Percentiles rank a stretch among this genome's conserved stretches.
These are phyloP conservation scores for Erodium chrysanthum DNA, from an alignment of 441 rosid species.

Conservation along the genomic window DNA sequence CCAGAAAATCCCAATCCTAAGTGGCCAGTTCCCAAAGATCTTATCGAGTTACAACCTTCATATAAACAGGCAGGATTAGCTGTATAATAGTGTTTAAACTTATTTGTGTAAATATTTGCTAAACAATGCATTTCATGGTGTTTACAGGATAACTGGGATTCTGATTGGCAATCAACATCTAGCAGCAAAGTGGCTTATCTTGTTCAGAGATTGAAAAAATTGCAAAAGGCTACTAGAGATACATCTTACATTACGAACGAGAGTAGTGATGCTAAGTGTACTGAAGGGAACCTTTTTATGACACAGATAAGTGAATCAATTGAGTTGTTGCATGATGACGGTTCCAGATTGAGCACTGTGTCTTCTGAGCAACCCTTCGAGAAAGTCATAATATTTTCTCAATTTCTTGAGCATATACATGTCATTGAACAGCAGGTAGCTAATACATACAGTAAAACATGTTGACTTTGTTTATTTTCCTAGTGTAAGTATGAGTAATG, in stretches of 20 bases:
- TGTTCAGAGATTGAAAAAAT: conserved; percentile 51
- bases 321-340: no score
- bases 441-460: conserved; percentile 10
- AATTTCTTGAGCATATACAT: conserved; percentile 90
- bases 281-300: no score
- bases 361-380: conserved; percentile 29
- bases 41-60: conserved; percentile 91
- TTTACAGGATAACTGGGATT: conserved; percentile 84
- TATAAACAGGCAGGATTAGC: conserved; percentile 61
- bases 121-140: conserved; percentile 14
- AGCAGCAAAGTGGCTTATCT: conserved; percentile 89
- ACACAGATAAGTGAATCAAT: no score
- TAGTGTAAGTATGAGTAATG: conserved; percentile 5
- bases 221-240: conserved; percentile 31
- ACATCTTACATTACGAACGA: no score
- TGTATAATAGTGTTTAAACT: not conserved
- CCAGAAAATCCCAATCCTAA: conserved; percentile 92
- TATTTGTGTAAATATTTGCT: not conserved
- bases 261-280: no score
- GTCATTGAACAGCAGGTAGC: conserved; percentile 87
- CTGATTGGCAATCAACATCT: conserved; percentile 93
- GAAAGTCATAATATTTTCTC: conserved; percentile 87
- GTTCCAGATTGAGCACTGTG: no score
- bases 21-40: conserved; percentile 95
- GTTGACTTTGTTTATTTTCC: conserved; percentile 7